Conservation (phyloP, 1,139 yeast genomes). For the Saccharomycopsis hybrid region DNA sequence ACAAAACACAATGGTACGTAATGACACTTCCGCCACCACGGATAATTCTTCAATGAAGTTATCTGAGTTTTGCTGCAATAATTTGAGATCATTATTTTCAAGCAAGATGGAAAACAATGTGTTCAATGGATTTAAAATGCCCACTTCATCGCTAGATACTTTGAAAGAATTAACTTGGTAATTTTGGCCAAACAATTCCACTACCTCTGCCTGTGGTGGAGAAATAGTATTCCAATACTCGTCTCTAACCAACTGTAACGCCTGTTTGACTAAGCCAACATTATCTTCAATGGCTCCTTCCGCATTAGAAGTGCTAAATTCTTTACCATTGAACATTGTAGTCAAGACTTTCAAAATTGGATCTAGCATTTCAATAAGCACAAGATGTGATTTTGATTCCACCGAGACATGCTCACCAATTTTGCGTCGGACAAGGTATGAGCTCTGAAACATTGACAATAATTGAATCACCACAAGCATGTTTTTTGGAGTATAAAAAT, state of each 20-base stretch:
- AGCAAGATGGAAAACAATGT: conserved; percentile 42
- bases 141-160: conserved; percentile 44
- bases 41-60: conserved; percentile 30
- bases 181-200: no score
- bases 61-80: not conserved
- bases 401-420: conserved; percentile 63
- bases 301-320: conserved; percentile 20
- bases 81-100: conserved; percentile 23
- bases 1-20: conserved; percentile 52
- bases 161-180: conserved; percentile 15
- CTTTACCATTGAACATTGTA: conserved; percentile 9
- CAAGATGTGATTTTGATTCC: conserved; percentile 45
- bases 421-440: conserved; percentile 49
- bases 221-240: no score
- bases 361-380: conserved; percentile 33
- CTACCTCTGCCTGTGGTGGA: no score
- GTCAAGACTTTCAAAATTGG: conserved; percentile 2
- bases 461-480: conserved; percentile 37
- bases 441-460: conserved; percentile 50
- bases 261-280: no score
- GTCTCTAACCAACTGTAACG: no score
- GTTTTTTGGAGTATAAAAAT: conserved; percentile 30
- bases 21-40: conserved; percentile 46
- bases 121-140: conserved; percentile 56
- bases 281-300: no score